Base-by-base conservation (phyloP, 108 stramenopile species). In the Cyclostephanos tholiformis region DNA sequence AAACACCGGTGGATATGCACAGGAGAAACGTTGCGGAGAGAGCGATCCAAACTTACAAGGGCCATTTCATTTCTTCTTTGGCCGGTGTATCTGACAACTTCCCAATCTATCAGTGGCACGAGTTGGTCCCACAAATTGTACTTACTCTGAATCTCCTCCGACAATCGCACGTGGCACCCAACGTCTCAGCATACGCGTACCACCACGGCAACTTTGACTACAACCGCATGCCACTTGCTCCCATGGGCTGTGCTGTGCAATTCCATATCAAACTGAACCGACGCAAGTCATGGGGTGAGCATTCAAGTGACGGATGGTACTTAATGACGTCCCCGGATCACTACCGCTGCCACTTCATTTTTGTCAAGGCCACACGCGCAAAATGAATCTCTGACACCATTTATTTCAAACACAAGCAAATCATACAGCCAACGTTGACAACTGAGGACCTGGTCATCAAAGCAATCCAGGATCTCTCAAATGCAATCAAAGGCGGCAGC, bases 181-280 rank as follows among this genome's bases (percentile, higher is more conserved):
- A 39, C 0, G 23, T 67, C 6, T 60, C 56, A 16, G 75, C 81
- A 8, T 62, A 72, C 38, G 43, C 50, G 23, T 59, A 32, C 32
- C 36, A 51, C 5, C 44, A 57, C 20, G 81, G 81, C 6, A 53
- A 27, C 13, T 71, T 71, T 23, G 76, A 85, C 74, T 83, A 50
- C 78, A 82, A 87, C 48, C 49, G 65, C 17, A 75, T 73, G 39
- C 86, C 86, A 10, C 29, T 87, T 13, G 84, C 79, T 3, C 84
- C 87, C 29, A 49, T 66, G 12, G 87, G 87, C 12, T 82, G 56
- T 23, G 49, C 50, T 19, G 70, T 81, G 30, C 43, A 85, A 32
- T 36, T 39, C 10, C 82, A 82, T 25, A 49, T 27, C 16, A 75
- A 64, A 51, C 74, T 80, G 56, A n/a, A 29, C 16, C 19, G 32